A percentile compares a stretch with the other conserved stretches of the same genome.
Evolutionary conservation across 1,284 basidiomycete genomes (phyloP).

Genomic region (Trichosporon sp.): DNA sequence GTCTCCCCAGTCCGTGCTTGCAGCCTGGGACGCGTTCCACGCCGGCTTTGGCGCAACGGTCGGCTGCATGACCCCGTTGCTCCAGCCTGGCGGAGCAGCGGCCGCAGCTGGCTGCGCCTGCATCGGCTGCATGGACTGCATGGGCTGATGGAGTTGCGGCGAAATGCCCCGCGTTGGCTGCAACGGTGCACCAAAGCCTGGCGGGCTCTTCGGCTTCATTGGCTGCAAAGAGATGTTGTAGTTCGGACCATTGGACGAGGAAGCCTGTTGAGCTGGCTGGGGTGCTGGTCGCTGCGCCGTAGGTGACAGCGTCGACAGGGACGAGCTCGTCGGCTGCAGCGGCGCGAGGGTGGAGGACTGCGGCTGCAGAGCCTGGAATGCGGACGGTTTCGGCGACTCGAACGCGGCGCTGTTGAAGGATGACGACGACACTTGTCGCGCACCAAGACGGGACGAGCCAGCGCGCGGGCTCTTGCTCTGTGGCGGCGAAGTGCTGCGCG

Average conservation of each 20-base stretch:
- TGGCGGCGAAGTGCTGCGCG: constrained; percentile 17
- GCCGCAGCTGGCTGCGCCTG: background rate
- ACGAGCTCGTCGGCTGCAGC: constrained; percentile 29
- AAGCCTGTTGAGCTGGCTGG: background rate
- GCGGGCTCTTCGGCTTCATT: constrained; percentile 34
- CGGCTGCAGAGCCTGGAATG: constrained; percentile 21
- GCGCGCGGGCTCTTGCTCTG: background rate
- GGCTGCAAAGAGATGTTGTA: constrained; percentile 52
- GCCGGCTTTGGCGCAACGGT: constrained; percentile 42
- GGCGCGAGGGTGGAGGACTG: constrained; percentile 23
- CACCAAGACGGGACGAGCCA: constrained; percentile 1
- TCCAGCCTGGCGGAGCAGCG: constrained; percentile 50
- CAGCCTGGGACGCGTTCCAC: constrained; percentile 32
- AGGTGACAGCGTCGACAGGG: constrained; percentile 3
- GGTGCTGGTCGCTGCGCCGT: background rate
- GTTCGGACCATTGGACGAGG: constrained; percentile 41
- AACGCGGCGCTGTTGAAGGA: constrained; percentile 50
- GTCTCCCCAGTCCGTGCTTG: constrained; percentile 51
- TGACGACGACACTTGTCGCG: constrained; percentile 41
- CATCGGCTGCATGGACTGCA: constrained; percentile 2
- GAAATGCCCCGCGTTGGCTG: constrained; percentile 24
- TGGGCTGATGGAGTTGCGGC: background rate
- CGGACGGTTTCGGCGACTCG: constrained; percentile 23
- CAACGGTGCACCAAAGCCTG: constrained; percentile 20
- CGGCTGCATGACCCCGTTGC: constrained; percentile 51